Evolutionary conservation across 2,329 filamentous ascomycete species (phyloP), one percentile per base, ranked within the genome.

Genomic region (Stachybotrys elegans): DNA sequence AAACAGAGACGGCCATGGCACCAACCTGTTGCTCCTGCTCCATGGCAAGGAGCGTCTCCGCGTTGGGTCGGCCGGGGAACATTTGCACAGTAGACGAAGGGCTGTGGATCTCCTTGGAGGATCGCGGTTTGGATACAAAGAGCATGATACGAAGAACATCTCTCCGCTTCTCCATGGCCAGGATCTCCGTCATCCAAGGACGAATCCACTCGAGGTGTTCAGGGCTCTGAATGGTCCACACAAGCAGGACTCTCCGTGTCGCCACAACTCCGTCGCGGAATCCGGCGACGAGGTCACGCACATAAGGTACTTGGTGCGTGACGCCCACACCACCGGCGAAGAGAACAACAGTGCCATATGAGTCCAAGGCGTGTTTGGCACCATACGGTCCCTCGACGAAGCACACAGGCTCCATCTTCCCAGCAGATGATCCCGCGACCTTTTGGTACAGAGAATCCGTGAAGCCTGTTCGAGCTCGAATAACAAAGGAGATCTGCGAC

Each of bases 131-230:
- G 51, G 82, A 88, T 54, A 91, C 83, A 61, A 90, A 91, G 43
- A 91, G 78, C 69, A 88, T 79, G 62, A 91, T 86, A 52, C 83
- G 81, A 43, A 91, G 73, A 42, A 86, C 76, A 47, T 90, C 86
- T 45, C 86, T 78, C 40, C 86, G 79, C 61, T 76, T 79, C 45
- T 87, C 83, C 81, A 90, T 86, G 46, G 79, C 78, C 31, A 90
- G 72, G 49, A 90, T 88, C 57, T 84, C 76, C 4, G 85, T 89
- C 86, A 91, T 90, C 84, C 85, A 90, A 7, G 84, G 84, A 38
- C 85, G 76, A 58, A 90, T 89, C 86, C 86, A 91, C 63, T 91
- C 86, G 22, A 91, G 73, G 61, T 90, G 86, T 67, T 90, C 86
- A 54, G 84, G 84, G 55, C 78, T 85, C 56, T 87, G 86, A 45